Evolutionary conservation across 192 early-diverging fungal genomes (phyloP).

Genomic region (Umbelopsis vinacea): DNA sequence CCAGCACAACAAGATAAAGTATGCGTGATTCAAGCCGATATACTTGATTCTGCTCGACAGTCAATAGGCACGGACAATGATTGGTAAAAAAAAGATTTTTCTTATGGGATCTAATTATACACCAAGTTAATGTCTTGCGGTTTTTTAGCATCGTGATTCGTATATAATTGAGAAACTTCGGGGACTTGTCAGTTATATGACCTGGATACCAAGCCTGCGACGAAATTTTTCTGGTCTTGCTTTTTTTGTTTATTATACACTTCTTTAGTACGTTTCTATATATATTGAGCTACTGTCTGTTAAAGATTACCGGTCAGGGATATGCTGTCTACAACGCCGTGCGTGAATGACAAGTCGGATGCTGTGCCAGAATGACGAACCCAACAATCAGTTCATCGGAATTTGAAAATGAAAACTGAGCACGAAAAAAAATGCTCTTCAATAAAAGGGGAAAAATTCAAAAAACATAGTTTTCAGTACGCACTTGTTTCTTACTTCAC

Average conservation of each 20-base stretch:
- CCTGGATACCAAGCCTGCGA: neutral
- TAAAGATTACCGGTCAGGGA: neutral
- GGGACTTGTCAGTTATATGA: neutral
- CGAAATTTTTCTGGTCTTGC: too few species aligned
- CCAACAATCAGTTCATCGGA: conserved; percentile 24
- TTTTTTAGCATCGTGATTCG: conserved; percentile 9
- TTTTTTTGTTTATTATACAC: neutral
- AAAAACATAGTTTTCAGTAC: neutral
- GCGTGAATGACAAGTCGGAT: conserved; percentile 2
- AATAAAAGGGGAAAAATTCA: conserved; percentile 9
- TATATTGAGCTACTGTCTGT: neutral
- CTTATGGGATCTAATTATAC: too few species aligned
- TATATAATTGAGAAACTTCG: neutral
- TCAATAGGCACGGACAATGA: conserved; percentile 84
- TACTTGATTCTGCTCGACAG: conserved; percentile 70
- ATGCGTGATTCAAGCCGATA: conserved; percentile 67
- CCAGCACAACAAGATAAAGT: conserved; percentile 74
- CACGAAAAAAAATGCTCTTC: conserved; percentile 7
- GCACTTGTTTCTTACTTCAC: conserved; percentile 9
- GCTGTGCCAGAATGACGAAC: conserved; percentile 10
- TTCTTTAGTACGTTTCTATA: neutral
- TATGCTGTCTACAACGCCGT: conserved; percentile 19
- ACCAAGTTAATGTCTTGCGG: too few species aligned
- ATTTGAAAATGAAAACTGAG: conserved; percentile 7
- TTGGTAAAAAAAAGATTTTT: conserved; percentile 44